Evolutionary conservation across 2,329 filamentous ascomycete genomes (phyloP).

Genomic region (Fonsecaea monophora): DNA sequence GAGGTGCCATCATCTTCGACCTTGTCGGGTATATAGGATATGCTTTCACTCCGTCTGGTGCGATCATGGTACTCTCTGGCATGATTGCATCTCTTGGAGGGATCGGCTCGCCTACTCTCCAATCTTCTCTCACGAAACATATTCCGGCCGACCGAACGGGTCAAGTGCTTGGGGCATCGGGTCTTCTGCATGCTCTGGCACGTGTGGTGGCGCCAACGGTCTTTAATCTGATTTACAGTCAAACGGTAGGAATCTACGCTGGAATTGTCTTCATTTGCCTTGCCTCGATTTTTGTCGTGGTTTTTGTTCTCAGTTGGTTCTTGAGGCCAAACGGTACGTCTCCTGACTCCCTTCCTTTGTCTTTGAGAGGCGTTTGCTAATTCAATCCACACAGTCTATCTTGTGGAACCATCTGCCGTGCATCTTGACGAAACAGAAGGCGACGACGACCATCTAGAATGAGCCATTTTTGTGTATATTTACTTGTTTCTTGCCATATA

Average conservation of each 20-base stretch:
- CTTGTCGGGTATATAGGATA: slow-evolving; percentile 78
- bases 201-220: slow-evolving; percentile 79
- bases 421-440: slow-evolving; percentile 13
- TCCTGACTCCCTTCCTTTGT: not conserved
- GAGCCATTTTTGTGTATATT: not conserved
- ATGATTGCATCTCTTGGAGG: slow-evolving; percentile 79
- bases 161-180: slow-evolving; percentile 85
- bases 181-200: slow-evolving; percentile 81
- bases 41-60: slow-evolving; percentile 65
- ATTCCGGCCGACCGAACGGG: slow-evolving; percentile 82
- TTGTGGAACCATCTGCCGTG: slow-evolving; percentile 15
- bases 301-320: slow-evolving; percentile 71
- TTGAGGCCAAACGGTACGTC: slow-evolving; percentile 76
- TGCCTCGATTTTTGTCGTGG: slow-evolving; percentile 68
- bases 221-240: slow-evolving; percentile 85
- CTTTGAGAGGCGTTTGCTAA: slow-evolving; percentile 13
- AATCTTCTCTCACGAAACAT: slow-evolving; percentile 87
- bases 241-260: slow-evolving; percentile 77
- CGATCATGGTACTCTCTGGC: slow-evolving; percentile 74
- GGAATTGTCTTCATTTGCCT: slow-evolving; percentile 85
- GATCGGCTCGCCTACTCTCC: slow-evolving; percentile 82
- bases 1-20: slow-evolving; percentile 77
- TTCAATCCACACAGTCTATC: slow-evolving; percentile 21
- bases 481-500: not conserved
- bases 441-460: slow-evolving; percentile 7